These are phyloP conservation scores for Cercospora berteroae DNA, from an alignment of 2,329 filamentous ascomycete genomes.

Conservation along the genomic window DNA sequence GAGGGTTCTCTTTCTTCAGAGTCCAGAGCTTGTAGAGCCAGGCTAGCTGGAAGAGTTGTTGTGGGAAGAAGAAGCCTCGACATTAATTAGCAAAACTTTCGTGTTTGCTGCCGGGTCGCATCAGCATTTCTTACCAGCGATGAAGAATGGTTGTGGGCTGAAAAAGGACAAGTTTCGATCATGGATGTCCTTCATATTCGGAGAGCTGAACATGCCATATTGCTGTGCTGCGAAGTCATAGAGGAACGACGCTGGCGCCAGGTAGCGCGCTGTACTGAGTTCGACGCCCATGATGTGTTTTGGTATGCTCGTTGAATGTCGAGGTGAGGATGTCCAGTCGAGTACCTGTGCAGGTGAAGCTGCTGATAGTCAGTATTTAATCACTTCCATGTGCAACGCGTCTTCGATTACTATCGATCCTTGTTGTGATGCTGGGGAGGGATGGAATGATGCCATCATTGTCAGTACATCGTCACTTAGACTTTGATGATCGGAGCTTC, in stretches of 20 bases:
- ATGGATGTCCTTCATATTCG: conserved; percentile 61
- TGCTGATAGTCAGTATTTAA: neutral
- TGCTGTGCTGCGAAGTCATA: conserved; percentile 60
- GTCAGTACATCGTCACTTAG: conserved; percentile 8
- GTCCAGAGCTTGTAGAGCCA: conserved; percentile 59
- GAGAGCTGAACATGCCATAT: conserved; percentile 57
- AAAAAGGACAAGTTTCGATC: conserved; percentile 59
- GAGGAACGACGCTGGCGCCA: conserved; percentile 55
- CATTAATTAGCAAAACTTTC: neutral
- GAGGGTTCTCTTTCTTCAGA: conserved; percentile 43
- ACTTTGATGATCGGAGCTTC: conserved; percentile 5
- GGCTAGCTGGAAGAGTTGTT: conserved; percentile 58
- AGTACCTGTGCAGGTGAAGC: neutral
- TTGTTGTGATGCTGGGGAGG: conserved; percentile 2
- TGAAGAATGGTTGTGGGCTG: conserved; percentile 58
- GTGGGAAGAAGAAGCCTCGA: conserved; percentile 59
- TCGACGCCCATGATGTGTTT: conserved; percentile 50
- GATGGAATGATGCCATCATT: conserved; percentile 14
- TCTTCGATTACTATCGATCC: conserved; percentile 1
- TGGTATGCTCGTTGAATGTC: neutral
- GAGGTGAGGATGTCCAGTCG: neutral
- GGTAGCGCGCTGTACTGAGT: conserved; percentile 53
- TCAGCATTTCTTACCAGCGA: conserved; percentile 37
- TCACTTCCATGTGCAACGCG: neutral
- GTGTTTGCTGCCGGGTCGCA: neutral